Evolutionary conservation across 2,329 filamentous ascomycete species (phyloP).

Genomic region (Penicillium corylophilum): DNA sequence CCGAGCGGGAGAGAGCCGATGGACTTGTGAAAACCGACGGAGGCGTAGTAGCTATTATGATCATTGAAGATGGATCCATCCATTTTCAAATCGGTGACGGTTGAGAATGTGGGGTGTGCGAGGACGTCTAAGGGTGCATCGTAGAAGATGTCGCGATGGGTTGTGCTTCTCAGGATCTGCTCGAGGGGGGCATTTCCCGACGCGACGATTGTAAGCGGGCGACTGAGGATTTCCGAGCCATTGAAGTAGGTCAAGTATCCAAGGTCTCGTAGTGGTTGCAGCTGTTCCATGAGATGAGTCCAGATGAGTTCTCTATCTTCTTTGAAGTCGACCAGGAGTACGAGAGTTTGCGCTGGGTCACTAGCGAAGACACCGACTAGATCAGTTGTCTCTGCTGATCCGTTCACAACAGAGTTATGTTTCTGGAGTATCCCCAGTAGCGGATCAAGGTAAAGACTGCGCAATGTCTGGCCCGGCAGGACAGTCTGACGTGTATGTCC

Average conservation of each 20-base stretch:
- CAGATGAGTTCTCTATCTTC: conserved; percentile 45
- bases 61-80: conserved; percentile 42
- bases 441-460: conserved; percentile 64
- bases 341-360: conserved; percentile 54
- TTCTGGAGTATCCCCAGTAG: conserved; percentile 58
- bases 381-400: conserved; percentile 15
- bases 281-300: conserved; percentile 33
- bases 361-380: conserved; percentile 56
- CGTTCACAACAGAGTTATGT: conserved; percentile 43
- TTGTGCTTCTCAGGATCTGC: conserved; percentile 34
- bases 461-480: conserved; percentile 57
- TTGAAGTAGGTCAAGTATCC: conserved; percentile 48
- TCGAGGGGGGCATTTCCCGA: conserved; percentile 50
- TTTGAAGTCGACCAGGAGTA: conserved; percentile 71
- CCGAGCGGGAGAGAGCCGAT: conserved; percentile 54
- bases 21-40: conserved; percentile 54
- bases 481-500: conserved; percentile 61
- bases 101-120: conserved; percentile 4
- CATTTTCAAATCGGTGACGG: neutral
- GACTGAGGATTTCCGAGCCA: conserved; percentile 33
- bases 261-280: conserved; percentile 42
- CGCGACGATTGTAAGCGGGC: conserved; percentile 49
- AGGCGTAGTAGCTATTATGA: conserved; percentile 67
- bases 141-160: conserved; percentile 51
- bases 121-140: conserved; percentile 45